Conservation (phyloP, 345 rosid species). For the thale cress (Arabidopsis thaliana) region TAIR10.1 NC_003074.8:21849001-21849500, state of each 20-base stretch:
- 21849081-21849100: conserved; percentile 73
- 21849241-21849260: conserved; percentile 52
- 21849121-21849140: conserved; percentile 75
- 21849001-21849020: conserved; percentile 49
- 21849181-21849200: conserved; percentile 13
- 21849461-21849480: conserved; percentile 29
- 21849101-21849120: conserved; percentile 68
- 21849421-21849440: conserved; percentile 49
- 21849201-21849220: conserved; percentile 26
- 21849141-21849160: conserved; percentile 57
- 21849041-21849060: conserved; percentile 59
- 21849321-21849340: conserved; percentile 78
- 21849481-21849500: conserved; percentile 66
- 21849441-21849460: conserved; percentile 55
- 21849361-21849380: conserved; percentile 1
- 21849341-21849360: conserved; percentile 17
- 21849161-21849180: conserved; percentile 9
- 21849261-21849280: conserved; percentile 82
- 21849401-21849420: conserved; percentile 28
- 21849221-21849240: conserved; percentile 59
- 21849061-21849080: conserved; percentile 52
- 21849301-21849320: conserved; percentile 71
- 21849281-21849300: conserved; percentile 90
- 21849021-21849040: conserved; percentile 55
- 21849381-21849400: conserved; percentile 21